phyloP scores from a whole-genome alignment of 108 stramenopile species.

The Stephanodiscus triporus region DNA sequence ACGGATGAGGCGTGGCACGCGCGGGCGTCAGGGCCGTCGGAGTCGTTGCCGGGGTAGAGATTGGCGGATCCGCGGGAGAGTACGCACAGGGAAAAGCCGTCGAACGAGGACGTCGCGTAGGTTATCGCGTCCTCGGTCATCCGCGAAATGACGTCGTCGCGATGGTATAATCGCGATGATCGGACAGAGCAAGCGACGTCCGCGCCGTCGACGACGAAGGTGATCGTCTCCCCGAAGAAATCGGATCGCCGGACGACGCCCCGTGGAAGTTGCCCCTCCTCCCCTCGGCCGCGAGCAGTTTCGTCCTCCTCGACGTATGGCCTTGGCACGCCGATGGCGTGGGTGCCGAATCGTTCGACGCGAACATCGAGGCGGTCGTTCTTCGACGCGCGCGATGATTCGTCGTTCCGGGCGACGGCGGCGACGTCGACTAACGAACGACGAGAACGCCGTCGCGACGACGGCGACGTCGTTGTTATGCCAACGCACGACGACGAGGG shows the following conservation, averaged over 20 bases:
- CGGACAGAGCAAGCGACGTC: neutral
- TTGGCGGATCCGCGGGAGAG: conserved; percentile 73
- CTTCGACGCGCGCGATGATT: too few species aligned
- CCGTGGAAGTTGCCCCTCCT: conserved; percentile 13
- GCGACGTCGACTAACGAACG: too few species aligned
- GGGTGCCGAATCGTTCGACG: too few species aligned
- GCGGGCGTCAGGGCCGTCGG: conserved; percentile 65
- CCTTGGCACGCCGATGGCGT: too few species aligned
- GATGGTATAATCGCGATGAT: conserved; percentile 1
- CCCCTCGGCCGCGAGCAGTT: too few species aligned
- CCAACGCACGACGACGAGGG: too few species aligned
- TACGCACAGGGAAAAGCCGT: conserved; percentile 65
- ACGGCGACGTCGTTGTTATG: too few species aligned
- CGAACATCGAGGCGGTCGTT: too few species aligned
- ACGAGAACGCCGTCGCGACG: too few species aligned
- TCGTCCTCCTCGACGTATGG: too few species aligned
- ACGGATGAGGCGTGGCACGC: conserved; percentile 72
- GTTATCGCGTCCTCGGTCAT: conserved; percentile 14
- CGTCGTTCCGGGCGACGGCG: too few species aligned
- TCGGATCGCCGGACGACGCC: conserved; percentile 50
- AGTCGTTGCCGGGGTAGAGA: conserved; percentile 68
- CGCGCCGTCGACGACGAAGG: conserved; percentile 51
- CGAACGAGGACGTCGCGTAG: conserved; percentile 60
- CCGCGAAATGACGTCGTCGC: conserved; percentile 68
- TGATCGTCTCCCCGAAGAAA: conserved; percentile 83